Evolutionary conservation across 225 moss, liverwort and hornwort species (phyloP).

Genomic region (Marchantia paleacea): DNA sequence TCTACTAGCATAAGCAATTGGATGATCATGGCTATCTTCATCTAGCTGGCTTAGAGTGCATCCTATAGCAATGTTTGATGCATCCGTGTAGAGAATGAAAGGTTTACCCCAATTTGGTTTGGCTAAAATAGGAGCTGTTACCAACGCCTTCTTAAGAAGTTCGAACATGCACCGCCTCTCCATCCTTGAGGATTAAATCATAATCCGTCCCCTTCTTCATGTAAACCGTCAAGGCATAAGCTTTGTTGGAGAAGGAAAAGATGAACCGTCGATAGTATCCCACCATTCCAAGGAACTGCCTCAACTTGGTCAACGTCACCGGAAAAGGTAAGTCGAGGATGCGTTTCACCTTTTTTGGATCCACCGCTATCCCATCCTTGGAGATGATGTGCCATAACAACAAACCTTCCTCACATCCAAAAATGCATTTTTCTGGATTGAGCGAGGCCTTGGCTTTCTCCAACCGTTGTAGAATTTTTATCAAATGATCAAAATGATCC

Average conservation of each 20-base stretch:
- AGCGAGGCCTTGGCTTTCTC: neutral
- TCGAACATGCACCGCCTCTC: neutral
- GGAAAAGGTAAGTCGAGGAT: neutral
- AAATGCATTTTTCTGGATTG: slow-evolving; percentile 20
- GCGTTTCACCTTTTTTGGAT: neutral
- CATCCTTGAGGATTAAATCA: neutral
- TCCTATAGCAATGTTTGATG: slow-evolving; percentile 9
- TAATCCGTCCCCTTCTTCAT: slow-evolving; percentile 13
- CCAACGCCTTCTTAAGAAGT: neutral
- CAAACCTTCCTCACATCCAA: neutral
- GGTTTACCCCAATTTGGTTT: slow-evolving; percentile 11
- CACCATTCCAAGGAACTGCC: slow-evolving; percentile 7
- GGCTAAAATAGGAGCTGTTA: neutral
- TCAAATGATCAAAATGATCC: slow-evolving; percentile 13
- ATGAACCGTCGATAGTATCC: slow-evolving; percentile 19
- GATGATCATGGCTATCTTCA: neutral
- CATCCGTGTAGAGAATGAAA: neutral
- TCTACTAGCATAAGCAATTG: slow-evolving; percentile 8
- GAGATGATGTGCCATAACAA: slow-evolving; percentile 19
- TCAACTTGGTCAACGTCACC: neutral
- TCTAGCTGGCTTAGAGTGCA: slow-evolving; percentile 8
- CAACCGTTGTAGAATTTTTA: neutral
- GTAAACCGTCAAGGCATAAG: neutral
- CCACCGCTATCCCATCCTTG: slow-evolving; percentile 1
- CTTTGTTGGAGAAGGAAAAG: neutral